These are phyloP conservation scores for Dittrichia graveolens DNA, from an alignment of 129 eudicot species.

Conservation along the genomic window DNA sequence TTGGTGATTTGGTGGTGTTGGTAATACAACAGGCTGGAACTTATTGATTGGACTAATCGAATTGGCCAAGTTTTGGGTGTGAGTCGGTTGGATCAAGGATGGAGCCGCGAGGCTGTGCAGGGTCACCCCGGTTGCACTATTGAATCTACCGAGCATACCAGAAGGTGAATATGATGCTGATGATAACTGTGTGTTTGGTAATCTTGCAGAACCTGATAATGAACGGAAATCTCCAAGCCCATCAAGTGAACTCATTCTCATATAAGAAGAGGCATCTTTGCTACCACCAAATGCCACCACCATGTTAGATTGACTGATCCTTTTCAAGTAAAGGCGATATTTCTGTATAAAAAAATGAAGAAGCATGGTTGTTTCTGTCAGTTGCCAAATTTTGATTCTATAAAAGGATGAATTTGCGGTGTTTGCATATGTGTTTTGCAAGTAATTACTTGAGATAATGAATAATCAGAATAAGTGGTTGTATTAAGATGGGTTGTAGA, in stretches of 20 bases:
- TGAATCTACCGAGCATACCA: conserved; percentile 71
- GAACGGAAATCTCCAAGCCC: conserved; percentile 68
- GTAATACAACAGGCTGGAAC: conserved; percentile 50
- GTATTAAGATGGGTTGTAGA: too few relatives aligned
- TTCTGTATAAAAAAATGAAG: conserved; percentile 45
- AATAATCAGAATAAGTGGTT: too few relatives aligned
- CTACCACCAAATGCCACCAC: conserved; percentile 73
- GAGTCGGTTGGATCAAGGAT: conserved; percentile 51
- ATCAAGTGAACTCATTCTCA: conserved; percentile 64
- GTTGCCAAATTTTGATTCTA: background rate
- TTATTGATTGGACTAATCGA: conserved; percentile 46
- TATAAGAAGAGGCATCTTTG: conserved; percentile 59
- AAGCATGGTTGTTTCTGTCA: conserved; percentile 15
- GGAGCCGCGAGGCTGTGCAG: conserved; percentile 65
- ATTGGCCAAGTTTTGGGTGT: conserved; percentile 50
- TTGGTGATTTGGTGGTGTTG: conserved; percentile 39
- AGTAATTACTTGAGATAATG: too few relatives aligned
- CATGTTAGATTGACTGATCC: conserved; percentile 86
- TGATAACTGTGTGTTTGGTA: conserved; percentile 35
- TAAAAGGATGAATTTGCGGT: background rate
- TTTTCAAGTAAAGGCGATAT: conserved; percentile 77
- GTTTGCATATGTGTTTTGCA: too few relatives aligned
- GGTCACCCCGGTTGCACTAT: conserved; percentile 64
- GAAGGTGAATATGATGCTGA: conserved; percentile 50
- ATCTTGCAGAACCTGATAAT: conserved; percentile 54